These are phyloP conservation scores for Pogostemon cablin DNA, from an alignment of 257 asterid genomes.

Conservation along the genomic window DNA sequence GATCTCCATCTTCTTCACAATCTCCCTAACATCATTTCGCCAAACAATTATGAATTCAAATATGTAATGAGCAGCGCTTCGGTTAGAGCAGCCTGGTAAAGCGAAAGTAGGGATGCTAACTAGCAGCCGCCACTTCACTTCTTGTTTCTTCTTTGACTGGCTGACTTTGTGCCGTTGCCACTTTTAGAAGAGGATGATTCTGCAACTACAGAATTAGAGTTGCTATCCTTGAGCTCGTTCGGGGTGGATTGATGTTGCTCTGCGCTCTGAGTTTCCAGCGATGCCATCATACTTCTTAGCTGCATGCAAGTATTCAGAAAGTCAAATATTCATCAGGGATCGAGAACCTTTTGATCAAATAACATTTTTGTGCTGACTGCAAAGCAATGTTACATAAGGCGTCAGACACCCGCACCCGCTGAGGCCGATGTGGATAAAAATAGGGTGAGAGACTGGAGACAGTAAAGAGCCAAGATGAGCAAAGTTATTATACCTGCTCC, in stretches of 20 bases:
- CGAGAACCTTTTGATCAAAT: background rate
- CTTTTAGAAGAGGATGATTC: conserved; percentile 41
- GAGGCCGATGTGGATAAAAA: background rate
- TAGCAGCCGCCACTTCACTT: conserved; percentile 20
- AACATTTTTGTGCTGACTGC: background rate
- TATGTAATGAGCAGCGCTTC: background rate
- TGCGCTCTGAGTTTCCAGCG: conserved; percentile 48
- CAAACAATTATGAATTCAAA: background rate
- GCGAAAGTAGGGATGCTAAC: background rate
- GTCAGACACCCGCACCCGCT: background rate
- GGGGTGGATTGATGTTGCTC: conserved; percentile 41
- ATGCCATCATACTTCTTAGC: conserved; percentile 58
- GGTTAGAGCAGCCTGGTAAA: conserved; percentile 46
- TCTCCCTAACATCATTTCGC: background rate
- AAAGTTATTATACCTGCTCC: conserved; percentile 60
- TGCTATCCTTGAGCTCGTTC: conserved; percentile 34
- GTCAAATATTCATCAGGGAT: conserved; percentile 22
- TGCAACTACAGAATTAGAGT: conserved; percentile 18
- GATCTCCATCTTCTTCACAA: too few species aligned
- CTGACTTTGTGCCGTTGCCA: conserved; percentile 24
- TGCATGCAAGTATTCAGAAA: conserved; percentile 39
- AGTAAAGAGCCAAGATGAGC: background rate
- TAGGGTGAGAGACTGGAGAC: conserved; percentile 2
- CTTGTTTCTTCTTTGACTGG: conserved; percentile 36
- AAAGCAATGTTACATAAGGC: background rate